Conservation (phyloP, 306 rosid species). For the Corylus heterophylla region DNA sequence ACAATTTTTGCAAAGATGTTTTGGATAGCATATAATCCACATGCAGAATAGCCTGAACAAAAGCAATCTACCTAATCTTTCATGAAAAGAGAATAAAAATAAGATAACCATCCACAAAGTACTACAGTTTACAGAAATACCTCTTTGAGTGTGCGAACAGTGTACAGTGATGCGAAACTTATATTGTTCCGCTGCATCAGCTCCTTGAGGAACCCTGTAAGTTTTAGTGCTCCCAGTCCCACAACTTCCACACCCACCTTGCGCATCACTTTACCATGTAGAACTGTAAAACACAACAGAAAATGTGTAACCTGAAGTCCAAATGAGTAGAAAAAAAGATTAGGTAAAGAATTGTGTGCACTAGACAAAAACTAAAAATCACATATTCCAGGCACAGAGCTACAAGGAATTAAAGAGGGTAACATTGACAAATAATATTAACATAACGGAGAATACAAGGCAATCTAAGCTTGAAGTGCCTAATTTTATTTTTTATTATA, state of each 20-base stretch:
- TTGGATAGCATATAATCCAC: background rate
- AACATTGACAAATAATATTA: background rate
- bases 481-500: no score
- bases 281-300: conserved; percentile 44
- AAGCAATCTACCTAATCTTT: conserved; percentile 4
- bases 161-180: conserved; percentile 67
- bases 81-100: conserved; percentile 2
- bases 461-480: background rate
- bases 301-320: background rate
- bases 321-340: background rate
- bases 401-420: no score
- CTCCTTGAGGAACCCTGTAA: conserved; percentile 82
- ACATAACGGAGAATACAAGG: background rate
- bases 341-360: background rate
- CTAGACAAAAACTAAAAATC: background rate
- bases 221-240: conserved; percentile 89
- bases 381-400: background rate
- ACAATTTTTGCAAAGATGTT: background rate
- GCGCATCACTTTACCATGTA: conserved; percentile 84
- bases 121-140: conserved; percentile 34
- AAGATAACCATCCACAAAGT: conserved; percentile 18
- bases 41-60: background rate
- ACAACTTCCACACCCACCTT: conserved; percentile 86
- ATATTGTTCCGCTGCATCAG: conserved; percentile 72
- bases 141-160: conserved; percentile 85